Base-by-base conservation (phyloP, 257 asterid species). In the Penstemon davidsonii region DNA sequence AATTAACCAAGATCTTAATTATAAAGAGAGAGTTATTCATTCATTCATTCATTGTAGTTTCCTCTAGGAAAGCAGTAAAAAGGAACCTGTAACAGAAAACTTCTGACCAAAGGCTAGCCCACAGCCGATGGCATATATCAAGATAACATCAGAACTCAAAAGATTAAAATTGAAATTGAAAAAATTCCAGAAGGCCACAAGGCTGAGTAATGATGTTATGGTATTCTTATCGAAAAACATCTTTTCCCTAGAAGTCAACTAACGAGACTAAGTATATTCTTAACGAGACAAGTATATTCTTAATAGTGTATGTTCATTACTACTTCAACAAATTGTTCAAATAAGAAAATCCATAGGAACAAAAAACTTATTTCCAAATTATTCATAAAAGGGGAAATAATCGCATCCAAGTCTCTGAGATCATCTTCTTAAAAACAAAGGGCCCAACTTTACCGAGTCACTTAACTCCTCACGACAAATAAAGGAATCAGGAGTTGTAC, bases 81-180 rank as follows among this genome's bases (percentile, higher is more conserved):
- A 58, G 8, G 44, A 64, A 8, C 38, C 54, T 56, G 6, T 36
- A 37, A 54, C 10, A 55, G 71, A 60, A 49, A 52, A 55, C 13
- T 70, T 53, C 40, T 7, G 44, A 42, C 53, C 52, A 43, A 61
- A 60, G 45, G 52, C 18, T n/a, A 54, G 10, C 60, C 13, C 49
- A 55, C 36, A 66, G 36, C 61, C 44, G 43, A 59, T 50, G n/a
- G 46, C 56, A 39, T 39, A 62, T 42, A 70, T 54, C 43, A 38
- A 59, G 43, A 56, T 36, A 58, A 5, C 5, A 6, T 40, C 38
- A 3, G 2, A 4, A 42, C 0, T 19, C 54, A 3, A 10, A 10
- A 49, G 6, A 10, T 9, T 9, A 49, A 7, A 46, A 7, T 3
- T 7, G 11, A 46, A 46, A 46, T 12, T 7, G 8, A 7, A 49